Conservation (phyloP, 805 yeast genomes). For the Candida silvatica region DNA sequence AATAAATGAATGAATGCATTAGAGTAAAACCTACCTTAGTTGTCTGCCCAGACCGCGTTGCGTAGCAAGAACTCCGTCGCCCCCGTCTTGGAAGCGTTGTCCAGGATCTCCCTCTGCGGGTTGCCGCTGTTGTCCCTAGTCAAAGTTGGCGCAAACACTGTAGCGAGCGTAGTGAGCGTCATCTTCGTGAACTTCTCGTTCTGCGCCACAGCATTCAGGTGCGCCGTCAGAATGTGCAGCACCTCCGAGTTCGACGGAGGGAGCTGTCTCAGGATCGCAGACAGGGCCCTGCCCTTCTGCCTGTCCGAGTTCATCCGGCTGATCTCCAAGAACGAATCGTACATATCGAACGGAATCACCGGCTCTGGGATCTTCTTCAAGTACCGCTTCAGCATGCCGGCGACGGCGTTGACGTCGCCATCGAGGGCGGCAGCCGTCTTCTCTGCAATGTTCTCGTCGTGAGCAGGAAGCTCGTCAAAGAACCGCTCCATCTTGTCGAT, state of each 20-base stretch:
- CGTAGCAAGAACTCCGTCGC: conserved; percentile 65
- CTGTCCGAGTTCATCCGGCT: conserved; percentile 24
- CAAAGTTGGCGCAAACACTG: conserved; percentile 92
- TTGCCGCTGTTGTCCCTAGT: conserved; percentile 54
- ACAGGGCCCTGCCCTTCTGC: conserved; percentile 34
- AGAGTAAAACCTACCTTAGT: background rate
- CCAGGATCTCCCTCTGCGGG: conserved; percentile 76
- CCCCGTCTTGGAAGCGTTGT: conserved; percentile 74
- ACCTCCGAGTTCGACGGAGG: conserved; percentile 64
- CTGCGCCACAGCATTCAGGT: conserved; percentile 51
- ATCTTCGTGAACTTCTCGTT: conserved; percentile 58
- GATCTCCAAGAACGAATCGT: conserved; percentile 57
- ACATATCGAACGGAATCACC: conserved; percentile 60
- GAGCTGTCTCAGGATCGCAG: conserved; percentile 36
- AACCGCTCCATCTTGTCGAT: conserved; percentile 32
- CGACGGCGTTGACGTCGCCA: conserved; percentile 73
- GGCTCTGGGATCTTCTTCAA: conserved; percentile 81
- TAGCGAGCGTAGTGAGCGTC: conserved; percentile 75
- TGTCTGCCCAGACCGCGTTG: conserved; percentile 15
- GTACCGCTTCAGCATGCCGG: conserved; percentile 82
- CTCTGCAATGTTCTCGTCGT: conserved; percentile 17
- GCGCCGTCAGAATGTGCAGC: conserved; percentile 49
- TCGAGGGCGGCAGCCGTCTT: conserved; percentile 11
- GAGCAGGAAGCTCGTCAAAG: conserved; percentile 24
- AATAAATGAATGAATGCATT: background rate